These are phyloP conservation scores for Anacardium occidentale DNA, from an alignment of 345 rosid species.

Conservation along the genomic window DNA sequence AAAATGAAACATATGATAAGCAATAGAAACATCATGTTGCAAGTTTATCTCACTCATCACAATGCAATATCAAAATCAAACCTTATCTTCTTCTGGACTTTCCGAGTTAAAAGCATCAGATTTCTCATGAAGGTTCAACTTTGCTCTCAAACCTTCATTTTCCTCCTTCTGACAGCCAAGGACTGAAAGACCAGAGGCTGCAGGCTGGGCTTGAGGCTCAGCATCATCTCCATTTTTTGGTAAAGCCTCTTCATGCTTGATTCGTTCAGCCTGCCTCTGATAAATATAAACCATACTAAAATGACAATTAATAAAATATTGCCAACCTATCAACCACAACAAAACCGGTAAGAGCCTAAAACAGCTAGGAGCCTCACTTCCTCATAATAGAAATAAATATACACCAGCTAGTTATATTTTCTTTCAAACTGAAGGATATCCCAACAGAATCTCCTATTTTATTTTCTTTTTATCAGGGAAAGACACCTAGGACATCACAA, in stretches of 20 bases:
- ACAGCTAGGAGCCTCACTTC: not conserved
- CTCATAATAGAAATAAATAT: not conserved
- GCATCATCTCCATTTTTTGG: constrained; percentile 58
- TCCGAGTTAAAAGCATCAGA: constrained; percentile 65
- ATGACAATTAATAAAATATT: not conserved
- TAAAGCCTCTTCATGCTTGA: constrained; percentile 57
- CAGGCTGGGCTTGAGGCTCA: constrained; percentile 48
- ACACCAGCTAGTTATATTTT: not conserved
- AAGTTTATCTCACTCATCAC: not conserved
- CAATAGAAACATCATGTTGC: not conserved
- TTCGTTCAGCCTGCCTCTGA: constrained; percentile 82
- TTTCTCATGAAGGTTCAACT: constrained; percentile 74
- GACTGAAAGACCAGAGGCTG: constrained; percentile 56
- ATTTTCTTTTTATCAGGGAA: no score
- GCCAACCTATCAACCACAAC: not conserved
- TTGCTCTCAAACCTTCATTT: constrained; percentile 64
- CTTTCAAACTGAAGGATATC: not conserved
- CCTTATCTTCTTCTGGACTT: constrained; percentile 74
- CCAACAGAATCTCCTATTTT: not conserved
- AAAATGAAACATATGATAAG: not conserved
- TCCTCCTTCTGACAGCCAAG: constrained; percentile 46
- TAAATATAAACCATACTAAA: not conserved
- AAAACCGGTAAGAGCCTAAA: not conserved
- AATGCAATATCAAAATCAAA: constrained; percentile 18
- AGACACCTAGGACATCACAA: no score